phyloP scores from a whole-genome alignment of 2,329 filamentous ascomycete species.

The Hymenoscyphus linearis region DNA sequence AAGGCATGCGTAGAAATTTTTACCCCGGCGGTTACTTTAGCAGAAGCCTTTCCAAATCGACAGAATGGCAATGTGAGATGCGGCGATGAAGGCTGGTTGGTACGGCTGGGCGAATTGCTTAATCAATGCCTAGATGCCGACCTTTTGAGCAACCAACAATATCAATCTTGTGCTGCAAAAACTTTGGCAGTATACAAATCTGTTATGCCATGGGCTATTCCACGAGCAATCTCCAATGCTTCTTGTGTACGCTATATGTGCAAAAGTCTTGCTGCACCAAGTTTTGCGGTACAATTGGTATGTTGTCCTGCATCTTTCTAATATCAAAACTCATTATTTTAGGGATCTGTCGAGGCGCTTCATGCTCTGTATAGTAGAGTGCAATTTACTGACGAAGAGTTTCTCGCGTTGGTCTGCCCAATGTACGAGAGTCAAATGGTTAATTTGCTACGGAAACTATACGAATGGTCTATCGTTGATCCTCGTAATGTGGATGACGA shows the following conservation, averaged over 20 bases:
- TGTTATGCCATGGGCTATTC: constrained; percentile 80
- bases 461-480: constrained; percentile 74
- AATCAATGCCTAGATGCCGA: constrained; percentile 65
- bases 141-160: constrained; percentile 58
- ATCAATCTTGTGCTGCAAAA: constrained; percentile 68
- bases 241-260: constrained; percentile 67
- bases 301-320: constrained; percentile 23
- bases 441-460: constrained; percentile 65
- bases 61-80: constrained; percentile 62
- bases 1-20: constrained; percentile 92
- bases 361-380: constrained; percentile 73
- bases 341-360: constrained; percentile 78
- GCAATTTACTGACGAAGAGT: constrained; percentile 72
- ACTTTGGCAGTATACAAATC: constrained; percentile 72
- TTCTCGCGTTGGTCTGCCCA: constrained; percentile 69
- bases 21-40: constrained; percentile 69
- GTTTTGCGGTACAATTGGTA: constrained; percentile 71
- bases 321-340: constrained; percentile 18
- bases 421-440: constrained; percentile 73
- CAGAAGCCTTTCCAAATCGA: constrained; percentile 70
- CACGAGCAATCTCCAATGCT: constrained; percentile 70
- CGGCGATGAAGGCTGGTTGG: constrained; percentile 82
- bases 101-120: constrained; percentile 69
- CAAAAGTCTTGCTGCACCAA: constrained; percentile 62
- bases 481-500: constrained; percentile 82